Base-by-base conservation (phyloP, 768 basidiomycete species). In the Leucocoprinus birnbaumii region DNA sequence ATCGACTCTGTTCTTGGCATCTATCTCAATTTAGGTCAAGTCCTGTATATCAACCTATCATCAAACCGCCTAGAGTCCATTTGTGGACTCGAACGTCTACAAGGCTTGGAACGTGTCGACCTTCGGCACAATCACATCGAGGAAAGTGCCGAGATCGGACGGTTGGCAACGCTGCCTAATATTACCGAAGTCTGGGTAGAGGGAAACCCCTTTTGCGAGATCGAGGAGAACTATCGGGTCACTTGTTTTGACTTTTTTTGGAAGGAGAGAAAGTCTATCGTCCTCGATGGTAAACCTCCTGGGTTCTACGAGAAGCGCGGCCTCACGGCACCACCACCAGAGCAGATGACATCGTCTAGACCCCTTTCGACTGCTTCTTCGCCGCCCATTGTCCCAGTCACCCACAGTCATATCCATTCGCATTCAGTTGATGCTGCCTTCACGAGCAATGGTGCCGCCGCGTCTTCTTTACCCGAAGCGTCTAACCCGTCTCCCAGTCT, bases 1-100 rank as follows among this genome's bases (percentile, higher is more conserved):
- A 94, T 99, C 61, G 94, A 96, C 67, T 94, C 95, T 16, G 87
- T 98, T 16, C 81, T 94, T 3, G 89, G 91, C 25, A 91, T 97
- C 55, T 90, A 94, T 64, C 80, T 81, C 35, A 82, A 85, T 50
- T 79, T 98, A 35, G 91, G 91, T 1, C 84, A 87, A 58, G 77
- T 97, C 22, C 75, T 86, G 16, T 75, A 79, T 5, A 75, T 98
- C 62, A 94, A 96, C 68, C 78, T 98, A 16, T 80, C 90, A 1
- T 75, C 79, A 52, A 98, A 98, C 65, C 84, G 96, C 3, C 83
- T 98, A 48, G 93, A 96, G 64, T 94, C 92, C n/a, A 82, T 98
- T 51, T 94, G 93, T 57, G 96, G 96, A 16, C 79, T 98, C 6
- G 96, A 98, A 68, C 84, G 94, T n/a, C 78, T 98, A 0, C 73